phyloP scores from a whole-genome alignment of 2,329 filamentous ascomycete genomes.

The Sporothrix variecibatus region DNA sequence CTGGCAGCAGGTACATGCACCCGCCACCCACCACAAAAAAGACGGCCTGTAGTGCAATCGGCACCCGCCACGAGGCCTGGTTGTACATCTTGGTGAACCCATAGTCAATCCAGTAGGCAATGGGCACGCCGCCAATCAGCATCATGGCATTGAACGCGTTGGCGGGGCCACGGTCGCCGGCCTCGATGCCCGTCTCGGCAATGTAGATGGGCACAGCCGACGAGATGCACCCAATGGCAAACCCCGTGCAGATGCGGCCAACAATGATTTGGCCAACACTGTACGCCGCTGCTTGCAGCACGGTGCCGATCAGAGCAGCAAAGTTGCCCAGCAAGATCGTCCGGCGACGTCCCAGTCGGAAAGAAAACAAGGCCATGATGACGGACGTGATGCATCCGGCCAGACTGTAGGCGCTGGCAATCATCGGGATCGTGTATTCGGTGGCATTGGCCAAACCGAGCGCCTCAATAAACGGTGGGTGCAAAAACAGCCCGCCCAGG shows the following conservation, averaged over 20 bases:
- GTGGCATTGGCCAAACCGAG: background rate
- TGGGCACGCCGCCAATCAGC: slow-evolving; percentile 13
- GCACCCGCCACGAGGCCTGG: background rate
- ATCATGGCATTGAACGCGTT: slow-evolving; percentile 14
- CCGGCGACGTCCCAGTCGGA: slow-evolving; percentile 11
- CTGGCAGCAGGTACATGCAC: slow-evolving; percentile 31
- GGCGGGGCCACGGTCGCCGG: slow-evolving; percentile 10
- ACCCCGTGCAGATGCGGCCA: background rate
- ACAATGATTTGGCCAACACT: slow-evolving; percentile 14
- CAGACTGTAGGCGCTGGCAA: slow-evolving; percentile 10
- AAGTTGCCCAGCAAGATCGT: slow-evolving; percentile 15
- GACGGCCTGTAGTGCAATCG: slow-evolving; percentile 10
- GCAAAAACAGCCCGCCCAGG: background rate
- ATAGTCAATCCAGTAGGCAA: slow-evolving; percentile 22
- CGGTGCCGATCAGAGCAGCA: background rate
- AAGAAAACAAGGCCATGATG: background rate
- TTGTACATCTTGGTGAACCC: background rate
- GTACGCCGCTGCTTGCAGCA: slow-evolving; percentile 7
- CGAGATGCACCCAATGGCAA: slow-evolving; percentile 21
- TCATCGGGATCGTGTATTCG: slow-evolving; percentile 8
- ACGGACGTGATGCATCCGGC: slow-evolving; percentile 12
- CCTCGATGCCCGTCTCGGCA: background rate
- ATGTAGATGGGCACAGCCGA: slow-evolving; percentile 15
- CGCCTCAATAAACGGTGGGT: slow-evolving; percentile 1
- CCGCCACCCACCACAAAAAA: slow-evolving; percentile 28